Evolutionary conservation across 371 early-diverging fungal species (phyloP).

Genomic region (Cokeromyces recurvatus): DNA sequence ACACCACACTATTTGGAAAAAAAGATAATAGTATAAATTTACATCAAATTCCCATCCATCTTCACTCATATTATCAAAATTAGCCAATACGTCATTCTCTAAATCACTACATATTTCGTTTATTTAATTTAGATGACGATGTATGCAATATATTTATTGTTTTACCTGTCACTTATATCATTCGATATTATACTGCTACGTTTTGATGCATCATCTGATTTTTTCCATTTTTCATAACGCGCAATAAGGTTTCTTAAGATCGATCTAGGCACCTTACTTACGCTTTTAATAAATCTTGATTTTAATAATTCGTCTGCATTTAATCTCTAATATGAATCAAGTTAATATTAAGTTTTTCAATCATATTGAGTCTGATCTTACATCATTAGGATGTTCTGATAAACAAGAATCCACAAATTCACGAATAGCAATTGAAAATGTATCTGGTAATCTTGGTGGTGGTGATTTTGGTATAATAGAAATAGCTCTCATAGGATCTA

Average conservation of each 20-base stretch:
- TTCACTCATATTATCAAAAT: slow-evolving; percentile 27
- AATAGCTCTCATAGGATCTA: slow-evolving; percentile 89
- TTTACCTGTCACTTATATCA: slow-evolving; percentile 39
- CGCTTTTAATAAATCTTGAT: slow-evolving; percentile 52
- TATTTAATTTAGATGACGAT: too few species aligned
- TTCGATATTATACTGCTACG: slow-evolving; percentile 40
- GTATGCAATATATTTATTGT: too few species aligned
- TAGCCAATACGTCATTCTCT: slow-evolving; percentile 17
- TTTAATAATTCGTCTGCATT: slow-evolving; percentile 57
- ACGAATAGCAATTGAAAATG: slow-evolving; percentile 71
- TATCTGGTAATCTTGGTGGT: slow-evolving; percentile 72
- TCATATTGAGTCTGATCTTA: too few species aligned
- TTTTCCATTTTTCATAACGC: slow-evolving; percentile 48
- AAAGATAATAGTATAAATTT: slow-evolving; percentile 2
- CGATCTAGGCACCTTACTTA: slow-evolving; percentile 39
- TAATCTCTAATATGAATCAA: slow-evolving; percentile 37
- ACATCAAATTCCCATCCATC: slow-evolving; percentile 50
- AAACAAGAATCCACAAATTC: slow-evolving; percentile 90
- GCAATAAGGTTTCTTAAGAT: slow-evolving; percentile 47
- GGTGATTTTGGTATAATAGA: slow-evolving; percentile 76
- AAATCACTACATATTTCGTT: slow-evolving; percentile 10
- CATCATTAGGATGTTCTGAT: slow-evolving; percentile 82
- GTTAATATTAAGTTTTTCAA: not conserved
- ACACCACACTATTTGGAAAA: too few species aligned
- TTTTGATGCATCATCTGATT: slow-evolving; percentile 32